Evolutionary conservation across 2,329 filamentous ascomycete genomes (phyloP), one percentile per base, ranked within the genome.

Genomic region (Xylariaceae sp.): DNA sequence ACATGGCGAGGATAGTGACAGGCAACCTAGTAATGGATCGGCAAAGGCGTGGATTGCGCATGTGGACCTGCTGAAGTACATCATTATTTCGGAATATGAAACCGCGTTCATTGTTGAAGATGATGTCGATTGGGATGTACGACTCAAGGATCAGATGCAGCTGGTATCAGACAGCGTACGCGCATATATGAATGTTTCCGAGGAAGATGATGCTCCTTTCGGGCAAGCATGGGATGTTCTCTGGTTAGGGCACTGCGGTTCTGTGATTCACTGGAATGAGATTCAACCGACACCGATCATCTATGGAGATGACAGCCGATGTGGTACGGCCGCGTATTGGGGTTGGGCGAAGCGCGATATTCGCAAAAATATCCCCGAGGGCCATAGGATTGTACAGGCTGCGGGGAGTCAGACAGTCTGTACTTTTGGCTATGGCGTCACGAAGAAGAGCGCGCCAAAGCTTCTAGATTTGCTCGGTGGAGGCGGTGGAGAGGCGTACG

Each of bases 221-320:
- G 69, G 69, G 1, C 45, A 57, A 6, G 33, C 10, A n/a, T 73
- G 70, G 69, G 70, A 73, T 57, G 50, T 73, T 10, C 60, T 73
- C 2, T 72, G 69, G 69, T 56, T 73, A 14, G 71, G 70, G 1
- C 67, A 69, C 45, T 72, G 70, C 56, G 67, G 66, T 31, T 66
- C 67, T 14, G 59, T 60, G 7, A 48, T 54, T 3, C 45, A 55
- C 47, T 49, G 50, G 9, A 51, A 58, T 11, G 33, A 36, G 10
- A n/a, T 10, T 14, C 10, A 36, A n/a, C 51, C 54, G 2, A 41
- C 48, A 14, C 46, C 61, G 6, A 52, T 45, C 12, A 38, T 50
- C 10, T 65, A 55, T 45, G n/a, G 28, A 1, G 65, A 68, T 39
- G 44, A 55, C 5, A 57, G 63, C 9, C 56, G 60, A 5, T 57